These are phyloP conservation scores for Pseudocercospora pini-densiflorae DNA, from an alignment of 2,329 filamentous ascomycete genomes.

Conservation along the genomic window DNA sequence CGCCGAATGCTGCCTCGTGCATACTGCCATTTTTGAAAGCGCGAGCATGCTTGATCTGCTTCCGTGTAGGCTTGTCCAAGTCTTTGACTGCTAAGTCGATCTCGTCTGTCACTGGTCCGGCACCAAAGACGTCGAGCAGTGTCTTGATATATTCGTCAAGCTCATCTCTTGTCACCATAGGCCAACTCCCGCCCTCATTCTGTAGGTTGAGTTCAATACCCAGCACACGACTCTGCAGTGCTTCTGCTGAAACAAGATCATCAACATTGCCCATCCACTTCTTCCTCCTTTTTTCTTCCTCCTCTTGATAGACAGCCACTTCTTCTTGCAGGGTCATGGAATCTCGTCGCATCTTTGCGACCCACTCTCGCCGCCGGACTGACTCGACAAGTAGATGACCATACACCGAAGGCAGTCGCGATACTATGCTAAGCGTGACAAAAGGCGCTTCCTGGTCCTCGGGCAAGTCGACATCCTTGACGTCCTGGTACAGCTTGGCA, in stretches of 20 bases:
- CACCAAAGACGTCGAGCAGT: slow-evolving; percentile 67
- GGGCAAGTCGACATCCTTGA: slow-evolving; percentile 72
- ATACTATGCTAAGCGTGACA: slow-evolving; percentile 77
- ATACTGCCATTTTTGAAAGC: slow-evolving; percentile 97
- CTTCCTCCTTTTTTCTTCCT: slow-evolving; percentile 84
- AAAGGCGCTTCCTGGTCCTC: slow-evolving; percentile 80
- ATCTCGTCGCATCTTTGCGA: slow-evolving; percentile 85
- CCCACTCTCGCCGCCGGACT: slow-evolving; percentile 85
- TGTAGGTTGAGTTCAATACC: slow-evolving; percentile 85
- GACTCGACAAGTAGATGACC: slow-evolving; percentile 87
- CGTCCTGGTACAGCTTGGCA: slow-evolving; percentile 71
- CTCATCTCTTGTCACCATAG: slow-evolving; percentile 73
- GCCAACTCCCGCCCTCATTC: slow-evolving; percentile 81
- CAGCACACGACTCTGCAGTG: slow-evolving; percentile 67
- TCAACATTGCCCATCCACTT: slow-evolving; percentile 90
- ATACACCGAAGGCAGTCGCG: slow-evolving; percentile 86
- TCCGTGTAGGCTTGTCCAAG: slow-evolving; percentile 78
- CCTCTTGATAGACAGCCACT: slow-evolving; percentile 88
- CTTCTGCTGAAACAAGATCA: slow-evolving; percentile 70
- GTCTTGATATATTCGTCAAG: slow-evolving; percentile 73
- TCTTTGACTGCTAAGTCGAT: slow-evolving; percentile 78
- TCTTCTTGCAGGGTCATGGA: slow-evolving; percentile 89
- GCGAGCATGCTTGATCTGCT: slow-evolving; percentile 84
- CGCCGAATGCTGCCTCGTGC: slow-evolving; percentile 86
- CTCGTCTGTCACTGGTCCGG: slow-evolving; percentile 70